These are phyloP conservation scores for Sanghuangporus sanghuang DNA, from an alignment of 1,284 basidiomycete species.

Conservation along the genomic window DNA sequence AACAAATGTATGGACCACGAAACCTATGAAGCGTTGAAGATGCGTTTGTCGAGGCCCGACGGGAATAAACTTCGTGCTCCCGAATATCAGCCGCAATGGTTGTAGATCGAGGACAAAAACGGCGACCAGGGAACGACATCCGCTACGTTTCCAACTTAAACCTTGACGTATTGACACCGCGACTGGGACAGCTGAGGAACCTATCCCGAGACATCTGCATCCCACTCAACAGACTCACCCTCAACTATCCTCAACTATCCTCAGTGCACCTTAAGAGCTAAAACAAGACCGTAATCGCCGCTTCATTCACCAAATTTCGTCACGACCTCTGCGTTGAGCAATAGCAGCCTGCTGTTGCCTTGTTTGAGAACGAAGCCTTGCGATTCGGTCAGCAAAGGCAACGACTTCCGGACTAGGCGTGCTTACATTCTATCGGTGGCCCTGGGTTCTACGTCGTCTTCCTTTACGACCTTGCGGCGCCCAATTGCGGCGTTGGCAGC, in stretches of 20 bases:
- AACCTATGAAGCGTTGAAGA: not conserved
- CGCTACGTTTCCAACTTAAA: conserved; percentile 24
- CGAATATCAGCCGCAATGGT: conserved; percentile 2
- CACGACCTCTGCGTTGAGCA: conserved; percentile 62
- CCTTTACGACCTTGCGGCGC: conserved; percentile 71
- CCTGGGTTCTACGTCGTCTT: conserved; percentile 71
- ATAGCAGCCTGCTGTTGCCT: conserved; percentile 70
- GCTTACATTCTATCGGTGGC: conserved; percentile 76
- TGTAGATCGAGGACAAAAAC: conserved; percentile 4
- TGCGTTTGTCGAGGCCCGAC: conserved; percentile 12
- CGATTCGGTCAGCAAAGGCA: not conserved
- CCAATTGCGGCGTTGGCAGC: conserved; percentile 54
- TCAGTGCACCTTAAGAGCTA: conserved; percentile 13
- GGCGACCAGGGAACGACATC: conserved; percentile 11
- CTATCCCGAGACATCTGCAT: conserved; percentile 42
- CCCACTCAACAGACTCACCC: not conserved
- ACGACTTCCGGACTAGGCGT: conserved; percentile 21
- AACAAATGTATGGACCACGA: conserved; percentile 4
- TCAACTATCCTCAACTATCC: not conserved
- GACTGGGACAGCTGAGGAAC: conserved; percentile 31
- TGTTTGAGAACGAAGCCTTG: conserved; percentile 78
- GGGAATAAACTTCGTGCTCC: not conserved
- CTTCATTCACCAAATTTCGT: conserved; percentile 67
- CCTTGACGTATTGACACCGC: conserved; percentile 29
- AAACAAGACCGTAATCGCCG: conserved; percentile 24